Conservation (phyloP, 805 yeast genomes). For the Kodamaea hsintzibuensis region DNA sequence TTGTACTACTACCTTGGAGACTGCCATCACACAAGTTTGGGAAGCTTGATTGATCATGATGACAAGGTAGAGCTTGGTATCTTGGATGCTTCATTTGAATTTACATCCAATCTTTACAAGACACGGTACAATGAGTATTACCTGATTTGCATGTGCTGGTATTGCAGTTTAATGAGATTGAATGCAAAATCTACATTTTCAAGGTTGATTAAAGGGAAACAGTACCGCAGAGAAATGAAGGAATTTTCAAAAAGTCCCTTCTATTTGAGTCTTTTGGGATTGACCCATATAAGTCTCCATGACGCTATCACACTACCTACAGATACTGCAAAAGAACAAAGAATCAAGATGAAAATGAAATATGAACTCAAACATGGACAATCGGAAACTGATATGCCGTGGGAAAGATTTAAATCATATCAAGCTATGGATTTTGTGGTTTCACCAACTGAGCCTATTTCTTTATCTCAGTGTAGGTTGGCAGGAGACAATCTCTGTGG, state of each 20-base stretch:
- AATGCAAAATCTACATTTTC: neutral
- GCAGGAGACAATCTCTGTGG: neutral
- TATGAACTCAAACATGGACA: neutral
- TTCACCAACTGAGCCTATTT: neutral
- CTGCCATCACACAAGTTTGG: conserved; percentile 8
- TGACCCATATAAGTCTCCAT: conserved; percentile 7
- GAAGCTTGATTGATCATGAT: conserved; percentile 21
- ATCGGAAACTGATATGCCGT: neutral
- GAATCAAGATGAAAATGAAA: neutral
- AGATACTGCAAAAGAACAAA: neutral
- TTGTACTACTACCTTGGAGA: conserved; percentile 16
- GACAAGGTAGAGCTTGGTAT: conserved; percentile 24
- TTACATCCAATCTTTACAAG: conserved; percentile 18
- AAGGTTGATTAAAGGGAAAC: neutral
- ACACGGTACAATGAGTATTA: conserved; percentile 18
- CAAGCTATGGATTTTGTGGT: neutral
- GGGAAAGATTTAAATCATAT: neutral
- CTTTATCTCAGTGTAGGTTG: neutral
- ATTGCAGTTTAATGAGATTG: conserved; percentile 5
- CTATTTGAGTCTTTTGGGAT: conserved; percentile 19
- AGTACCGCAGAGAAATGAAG: neutral
- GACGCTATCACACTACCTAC: neutral
- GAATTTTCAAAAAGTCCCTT: conserved; percentile 13
- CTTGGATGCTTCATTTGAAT: conserved; percentile 16
- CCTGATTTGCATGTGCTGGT: conserved; percentile 23